Percentiles rank a stretch among this genome's conserved stretches.
Conservation (phyloP, 116 monocot genomes). For the Trichopus zeylanicus region DNA sequence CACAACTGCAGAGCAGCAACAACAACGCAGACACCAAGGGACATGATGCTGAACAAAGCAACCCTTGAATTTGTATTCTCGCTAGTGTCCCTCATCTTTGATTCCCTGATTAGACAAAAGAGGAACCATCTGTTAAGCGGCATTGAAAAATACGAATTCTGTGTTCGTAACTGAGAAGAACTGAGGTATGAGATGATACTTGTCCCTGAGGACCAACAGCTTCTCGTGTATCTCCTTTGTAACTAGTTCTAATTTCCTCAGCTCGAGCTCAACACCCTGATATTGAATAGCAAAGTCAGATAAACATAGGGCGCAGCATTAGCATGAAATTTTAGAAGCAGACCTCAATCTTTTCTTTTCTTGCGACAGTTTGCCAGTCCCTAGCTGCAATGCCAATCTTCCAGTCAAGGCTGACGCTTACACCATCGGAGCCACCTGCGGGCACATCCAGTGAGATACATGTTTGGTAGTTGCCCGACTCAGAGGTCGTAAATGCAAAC, state of each 20-base stretch:
- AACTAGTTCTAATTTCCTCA: conserved; percentile 22
- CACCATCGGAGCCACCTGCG: conserved; percentile 15
- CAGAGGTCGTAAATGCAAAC: conserved; percentile 58
- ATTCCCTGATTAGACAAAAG: conserved; percentile 27
- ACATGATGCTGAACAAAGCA: conserved; percentile 11
- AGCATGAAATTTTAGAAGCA: too few relatives aligned
- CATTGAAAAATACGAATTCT: background rate
- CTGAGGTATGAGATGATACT: too few relatives aligned
- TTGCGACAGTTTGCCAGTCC: conserved; percentile 69
- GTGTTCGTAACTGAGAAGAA: too few relatives aligned
- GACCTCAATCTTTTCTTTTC: conserved; percentile 65
- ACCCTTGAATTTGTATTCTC: conserved; percentile 5
- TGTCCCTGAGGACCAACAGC: conserved; percentile 31
- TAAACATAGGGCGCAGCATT: too few relatives aligned
- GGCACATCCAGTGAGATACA: conserved; percentile 41
- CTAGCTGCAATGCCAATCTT: conserved; percentile 53
- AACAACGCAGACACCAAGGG: conserved; percentile 1
- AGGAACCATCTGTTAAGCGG: background rate
- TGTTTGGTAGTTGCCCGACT: conserved; percentile 53
- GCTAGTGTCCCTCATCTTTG: conserved; percentile 8
- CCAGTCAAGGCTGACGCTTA: conserved; percentile 53
- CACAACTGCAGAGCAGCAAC: conserved; percentile 5
- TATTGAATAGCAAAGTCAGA: too few relatives aligned
- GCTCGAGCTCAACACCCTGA: conserved; percentile 36
- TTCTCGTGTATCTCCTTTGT: conserved; percentile 42